Base-by-base conservation (phyloP, 2,329 filamentous ascomycete genomes). In the Daldinia sp. region DNA sequence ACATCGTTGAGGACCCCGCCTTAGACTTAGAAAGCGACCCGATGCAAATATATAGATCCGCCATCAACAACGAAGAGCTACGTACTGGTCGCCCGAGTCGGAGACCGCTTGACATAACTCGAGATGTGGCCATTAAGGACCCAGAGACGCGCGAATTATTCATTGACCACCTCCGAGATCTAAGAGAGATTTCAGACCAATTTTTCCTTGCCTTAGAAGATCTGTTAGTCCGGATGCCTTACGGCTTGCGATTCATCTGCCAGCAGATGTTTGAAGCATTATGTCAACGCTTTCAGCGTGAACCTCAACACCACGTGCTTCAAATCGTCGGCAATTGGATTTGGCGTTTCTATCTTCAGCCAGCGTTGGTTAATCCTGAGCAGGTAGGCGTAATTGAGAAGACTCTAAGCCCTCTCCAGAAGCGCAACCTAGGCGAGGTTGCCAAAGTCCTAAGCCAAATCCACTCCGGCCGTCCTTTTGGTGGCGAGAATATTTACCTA, bases 31-130 rank as follows among this genome's bases (percentile, higher is more conserved):
- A 99, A 78, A 97, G 94, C 75, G 95, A 99, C 73, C 95, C 95
- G 0, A 90, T 98, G 82, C 94, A 98, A 71, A 99, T 99, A 59
- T 98, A 99, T 78, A 88, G 92, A 39, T 95, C 93, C 4, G 90
- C 93, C 11, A 96, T 99, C 79, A 98, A 96, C 80, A 97, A 99
- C 71, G 94, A 98, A 77, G 95, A 99, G 78, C 87, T 99, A 21
- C 89, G 93, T 15, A 99, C 95, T 0, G 95, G 95, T 3, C 87
- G 88, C 68, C 88, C 92, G 17, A 97, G 94, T 75, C 86, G 86
- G 50, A 86, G 95, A 65, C 91, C 89, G 30, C 87, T 92, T 11
- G 93, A 97, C 69, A 90, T 99, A 30, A 90, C 93, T 0, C 87
- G 94, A 65, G 95, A 99, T 75, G 85, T 96, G 70, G 95, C 95